phyloP scores from a whole-genome alignment of 2,329 filamentous ascomycete genomes.

The Alternaria ventricosa region DNA sequence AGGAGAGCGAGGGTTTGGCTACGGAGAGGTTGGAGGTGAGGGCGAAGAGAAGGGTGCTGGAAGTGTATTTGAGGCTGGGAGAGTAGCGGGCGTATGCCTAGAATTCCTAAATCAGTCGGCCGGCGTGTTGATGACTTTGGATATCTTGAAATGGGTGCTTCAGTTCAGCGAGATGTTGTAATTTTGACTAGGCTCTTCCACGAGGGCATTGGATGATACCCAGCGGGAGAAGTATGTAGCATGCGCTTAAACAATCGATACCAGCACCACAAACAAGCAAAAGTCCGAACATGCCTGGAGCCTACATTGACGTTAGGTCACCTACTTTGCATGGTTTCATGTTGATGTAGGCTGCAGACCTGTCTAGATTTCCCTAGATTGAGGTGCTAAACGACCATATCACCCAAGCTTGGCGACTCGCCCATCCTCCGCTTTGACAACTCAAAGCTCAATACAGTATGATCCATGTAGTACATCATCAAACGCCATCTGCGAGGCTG shows the following conservation, averaged over 20 bases:
- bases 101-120: not conserved
- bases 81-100: not conserved
- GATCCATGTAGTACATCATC: constrained; percentile 74
- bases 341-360: not conserved
- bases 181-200: not conserved
- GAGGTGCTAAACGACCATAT: constrained; percentile 29
- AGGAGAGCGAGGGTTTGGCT: constrained; percentile 5
- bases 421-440: constrained; percentile 48
- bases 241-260: not conserved
- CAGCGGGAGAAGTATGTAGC: not conserved
- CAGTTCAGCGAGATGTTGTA: too few relatives aligned
- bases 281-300: not conserved
- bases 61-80: constrained; percentile 8
- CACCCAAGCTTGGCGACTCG: constrained; percentile 19
- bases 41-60: constrained; percentile 11
- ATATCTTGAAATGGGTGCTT: not conserved
- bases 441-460: constrained; percentile 74
- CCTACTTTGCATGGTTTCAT: not conserved
- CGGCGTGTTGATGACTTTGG: not conserved
- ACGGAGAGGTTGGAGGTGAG: not conserved
- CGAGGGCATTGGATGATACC: not conserved
- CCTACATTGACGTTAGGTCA: not conserved
- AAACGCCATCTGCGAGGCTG: constrained; percentile 64
- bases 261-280: not conserved
- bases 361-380: not conserved